Evolutionary conservation across 495 filamentous ascomycete genomes (phyloP).

Genomic region (Aspergillus sparsus): DNA sequence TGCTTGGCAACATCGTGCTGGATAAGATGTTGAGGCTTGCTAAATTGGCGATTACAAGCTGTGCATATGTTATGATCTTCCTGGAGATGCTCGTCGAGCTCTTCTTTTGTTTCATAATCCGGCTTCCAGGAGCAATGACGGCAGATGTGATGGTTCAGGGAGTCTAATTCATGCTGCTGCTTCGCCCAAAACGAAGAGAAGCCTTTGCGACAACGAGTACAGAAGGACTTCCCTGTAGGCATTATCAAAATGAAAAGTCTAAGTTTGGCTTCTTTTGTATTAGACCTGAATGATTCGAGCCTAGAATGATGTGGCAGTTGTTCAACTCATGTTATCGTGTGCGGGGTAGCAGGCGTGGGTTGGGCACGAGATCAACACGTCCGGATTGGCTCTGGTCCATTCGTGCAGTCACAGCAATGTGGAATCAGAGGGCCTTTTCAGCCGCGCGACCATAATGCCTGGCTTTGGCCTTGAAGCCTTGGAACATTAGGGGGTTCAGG

Average conservation of each 20-base stretch:
- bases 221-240: not conserved
- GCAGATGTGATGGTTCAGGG: conserved; percentile 4
- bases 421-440: no score
- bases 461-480: no score
- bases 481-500: no score
- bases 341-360: no score
- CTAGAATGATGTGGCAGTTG: no score
- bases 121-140: not conserved
- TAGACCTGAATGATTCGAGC: not conserved
- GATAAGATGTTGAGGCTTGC: not conserved
- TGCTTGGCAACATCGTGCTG: conserved; percentile 4
- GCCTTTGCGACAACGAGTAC: conserved; percentile 1
- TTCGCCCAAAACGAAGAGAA: not conserved
- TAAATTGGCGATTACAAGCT: conserved; percentile 8
- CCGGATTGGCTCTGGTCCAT: no score
- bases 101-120: conserved; percentile 1
- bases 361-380: no score
- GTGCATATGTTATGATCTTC: conserved; percentile 9
- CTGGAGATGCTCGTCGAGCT: conserved; percentile 3
- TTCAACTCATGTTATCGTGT: no score
- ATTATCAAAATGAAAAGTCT: not conserved
- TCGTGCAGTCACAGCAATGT: no score
- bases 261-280: not conserved
- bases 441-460: no score
- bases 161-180: conserved; percentile 4